phyloP scores from a whole-genome alignment of 2,329 filamentous ascomycete genomes.

The Fusarium goolgardi region DNA sequence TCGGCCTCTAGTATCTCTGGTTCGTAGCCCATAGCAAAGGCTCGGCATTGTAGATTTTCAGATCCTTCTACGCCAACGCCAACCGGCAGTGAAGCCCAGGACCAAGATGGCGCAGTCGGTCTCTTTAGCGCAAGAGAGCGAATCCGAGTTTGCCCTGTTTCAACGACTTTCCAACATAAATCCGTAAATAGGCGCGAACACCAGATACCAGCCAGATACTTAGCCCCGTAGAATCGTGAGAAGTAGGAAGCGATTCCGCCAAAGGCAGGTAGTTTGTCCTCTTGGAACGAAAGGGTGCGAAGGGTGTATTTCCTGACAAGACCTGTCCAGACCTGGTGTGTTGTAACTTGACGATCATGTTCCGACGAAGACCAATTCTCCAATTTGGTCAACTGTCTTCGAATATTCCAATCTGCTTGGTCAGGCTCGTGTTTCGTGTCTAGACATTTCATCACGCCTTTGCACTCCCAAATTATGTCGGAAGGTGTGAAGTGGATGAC shows the following conservation, averaged over 20 bases:
- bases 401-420: neutral
- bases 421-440: neutral
- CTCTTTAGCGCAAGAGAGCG: neutral
- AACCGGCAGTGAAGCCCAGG: neutral
- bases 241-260: neutral
- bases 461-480: neutral
- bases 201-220: neutral
- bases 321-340: neutral
- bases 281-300: neutral
- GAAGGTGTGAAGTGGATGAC: neutral
- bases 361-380: neutral
- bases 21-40: neutral
- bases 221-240: neutral
- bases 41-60: neutral
- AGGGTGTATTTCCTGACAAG: neutral
- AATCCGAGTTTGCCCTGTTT: neutral
- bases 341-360: too few species aligned
- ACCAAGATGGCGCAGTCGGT: neutral
- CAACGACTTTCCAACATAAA: neutral
- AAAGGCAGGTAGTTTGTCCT: neutral
- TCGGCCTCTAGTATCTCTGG: neutral
- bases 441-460: neutral
- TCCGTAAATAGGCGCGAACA: rapidly evolving
- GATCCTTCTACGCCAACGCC: neutral
- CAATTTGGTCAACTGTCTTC: neutral